A percentile compares a stretch with the other conserved stretches of the same genome.
Conservation (phyloP, 2,329 filamentous ascomycete genomes). For the Colletotrichum neosansevieriae region DNA sequence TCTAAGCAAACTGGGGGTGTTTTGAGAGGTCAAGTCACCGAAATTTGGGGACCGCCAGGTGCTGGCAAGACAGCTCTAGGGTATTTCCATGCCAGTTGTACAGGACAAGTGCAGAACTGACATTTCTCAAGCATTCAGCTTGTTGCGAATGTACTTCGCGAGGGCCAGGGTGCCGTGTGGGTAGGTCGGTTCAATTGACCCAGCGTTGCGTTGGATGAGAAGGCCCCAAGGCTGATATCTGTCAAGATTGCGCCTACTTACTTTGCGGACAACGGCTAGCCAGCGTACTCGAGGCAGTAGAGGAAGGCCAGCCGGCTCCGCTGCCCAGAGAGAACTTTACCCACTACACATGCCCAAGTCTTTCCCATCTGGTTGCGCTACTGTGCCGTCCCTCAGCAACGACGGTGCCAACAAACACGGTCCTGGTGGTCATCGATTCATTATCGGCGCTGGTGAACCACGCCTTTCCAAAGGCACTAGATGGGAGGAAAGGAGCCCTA, state of each 20-base stretch:
- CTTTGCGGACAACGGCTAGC: slow-evolving; percentile 53
- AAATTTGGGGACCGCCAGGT: slow-evolving; percentile 89
- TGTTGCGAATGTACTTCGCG: slow-evolving; percentile 71
- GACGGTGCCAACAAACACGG: slow-evolving; percentile 72
- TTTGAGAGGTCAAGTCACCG: slow-evolving; percentile 81
- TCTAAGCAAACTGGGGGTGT: slow-evolving; percentile 66
- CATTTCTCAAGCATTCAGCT: slow-evolving; percentile 72
- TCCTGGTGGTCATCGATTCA: slow-evolving; percentile 82
- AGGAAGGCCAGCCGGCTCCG: slow-evolving; percentile 22
- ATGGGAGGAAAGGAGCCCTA: slow-evolving; percentile 53
- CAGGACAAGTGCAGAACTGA: slow-evolving; percentile 33
- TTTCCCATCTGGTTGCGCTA: slow-evolving; percentile 81
- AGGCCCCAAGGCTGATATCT: slow-evolving; percentile 20
- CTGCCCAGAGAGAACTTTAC: slow-evolving; percentile 48
- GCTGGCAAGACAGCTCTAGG: slow-evolving; percentile 87
- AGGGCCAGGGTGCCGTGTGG: slow-evolving; percentile 79
- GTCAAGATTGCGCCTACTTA: slow-evolving; percentile 55
- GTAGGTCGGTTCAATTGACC: slow-evolving; percentile 71
- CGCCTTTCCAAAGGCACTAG: slow-evolving; percentile 75
- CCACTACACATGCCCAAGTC: slow-evolving; percentile 67
- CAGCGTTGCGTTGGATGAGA: not conserved
- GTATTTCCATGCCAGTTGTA: slow-evolving; percentile 60
- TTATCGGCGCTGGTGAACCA: slow-evolving; percentile 82
- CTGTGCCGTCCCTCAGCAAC: slow-evolving; percentile 73
- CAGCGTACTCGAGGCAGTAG: slow-evolving; percentile 44